Base-by-base conservation (phyloP, 2,329 filamentous ascomycete genomes). In the Cephalotrichum gorgonifer region DNA sequence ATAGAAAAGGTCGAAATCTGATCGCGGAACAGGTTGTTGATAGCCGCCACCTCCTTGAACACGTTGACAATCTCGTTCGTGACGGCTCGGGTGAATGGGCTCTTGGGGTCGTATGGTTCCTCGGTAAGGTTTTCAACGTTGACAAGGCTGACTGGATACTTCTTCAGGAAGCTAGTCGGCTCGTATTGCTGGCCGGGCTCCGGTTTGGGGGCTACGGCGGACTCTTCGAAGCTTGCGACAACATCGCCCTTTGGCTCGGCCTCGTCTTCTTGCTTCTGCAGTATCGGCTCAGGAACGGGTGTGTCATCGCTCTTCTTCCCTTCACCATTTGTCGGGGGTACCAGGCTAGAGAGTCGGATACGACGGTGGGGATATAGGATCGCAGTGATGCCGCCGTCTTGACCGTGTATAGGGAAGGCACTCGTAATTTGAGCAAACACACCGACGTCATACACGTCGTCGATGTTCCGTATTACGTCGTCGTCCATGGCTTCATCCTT, bases 61-160 rank as follows among this genome's bases (percentile, higher is more conserved):
- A 95, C 93, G 63, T 96, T 97, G 62, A 98, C 89, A 53, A 98
- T 97, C 69, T 98, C 94, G 60, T 91, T 95, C 45, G 91, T 93
- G 43, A 98, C 82, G 12, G 93, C 93, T 49, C 88, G 84, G 52
- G 97, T 89, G 30, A 93, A 83, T 17, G 85, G 84, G 60, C 86
- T 93, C 67, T 91, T 94, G 61, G 88, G 85, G 64, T 97, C 93
- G 62, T 87, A 87, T 0, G 89, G 84, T 60, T 95, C 86, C 59
- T 98, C 93, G 1, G 75, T 74, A 48, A 98, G 74, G 58, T 98
- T 98, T 53, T 97, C 89, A 35, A 97, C 90, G 57, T 95, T 94
- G 56, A 95, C 93, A 47, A 98, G 75, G 63, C 88, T 96, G 61
- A 98, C 90, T 6, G 88, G 83, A 63, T 90, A 95, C 64, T 90